phyloP scores from a whole-genome alignment of 371 early-diverging fungal genomes.

The Polyrhizophydium stewartii region DNA sequence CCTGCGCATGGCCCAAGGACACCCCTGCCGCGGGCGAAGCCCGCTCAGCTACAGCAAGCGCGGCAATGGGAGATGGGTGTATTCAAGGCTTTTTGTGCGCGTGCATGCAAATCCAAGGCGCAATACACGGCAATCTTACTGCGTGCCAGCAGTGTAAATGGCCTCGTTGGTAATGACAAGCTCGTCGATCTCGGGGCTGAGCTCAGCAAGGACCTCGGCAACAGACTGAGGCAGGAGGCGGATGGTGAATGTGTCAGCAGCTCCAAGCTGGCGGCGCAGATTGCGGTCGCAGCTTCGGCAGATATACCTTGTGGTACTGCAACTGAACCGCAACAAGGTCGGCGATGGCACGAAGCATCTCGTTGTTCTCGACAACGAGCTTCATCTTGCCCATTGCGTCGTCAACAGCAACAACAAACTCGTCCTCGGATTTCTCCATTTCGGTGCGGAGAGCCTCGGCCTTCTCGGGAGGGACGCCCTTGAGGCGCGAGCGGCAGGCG shows the following conservation, averaged over 20 bases:
- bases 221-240: slow-evolving; percentile 62
- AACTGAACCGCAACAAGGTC: slow-evolving; percentile 84
- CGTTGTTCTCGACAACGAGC: slow-evolving; percentile 82
- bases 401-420: slow-evolving; percentile 87
- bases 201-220: slow-evolving; percentile 67
- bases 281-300: no score
- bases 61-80: no score
- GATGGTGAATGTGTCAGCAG: no score
- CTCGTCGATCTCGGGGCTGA: slow-evolving; percentile 86
- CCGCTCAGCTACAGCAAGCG: no score
- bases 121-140: no score
- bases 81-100: no score
- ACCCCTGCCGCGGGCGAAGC: no score
- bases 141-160: not conserved
- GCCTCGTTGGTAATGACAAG: slow-evolving; percentile 87
- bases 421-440: slow-evolving; percentile 87
- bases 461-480: slow-evolving; percentile 60
- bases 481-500: slow-evolving; percentile 72
- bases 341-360: slow-evolving; percentile 75
- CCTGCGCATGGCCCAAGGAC: no score
- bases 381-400: slow-evolving; percentile 90
- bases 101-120: no score
- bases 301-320: slow-evolving; percentile 62
- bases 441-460: slow-evolving; percentile 69
- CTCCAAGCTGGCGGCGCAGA: no score